A percentile compares a stretch with the other conserved stretches of the same genome.
These are phyloP conservation scores for Speleostelium caveatum DNA, from an alignment of 78 protist species.

Conservation along the genomic window DNA sequence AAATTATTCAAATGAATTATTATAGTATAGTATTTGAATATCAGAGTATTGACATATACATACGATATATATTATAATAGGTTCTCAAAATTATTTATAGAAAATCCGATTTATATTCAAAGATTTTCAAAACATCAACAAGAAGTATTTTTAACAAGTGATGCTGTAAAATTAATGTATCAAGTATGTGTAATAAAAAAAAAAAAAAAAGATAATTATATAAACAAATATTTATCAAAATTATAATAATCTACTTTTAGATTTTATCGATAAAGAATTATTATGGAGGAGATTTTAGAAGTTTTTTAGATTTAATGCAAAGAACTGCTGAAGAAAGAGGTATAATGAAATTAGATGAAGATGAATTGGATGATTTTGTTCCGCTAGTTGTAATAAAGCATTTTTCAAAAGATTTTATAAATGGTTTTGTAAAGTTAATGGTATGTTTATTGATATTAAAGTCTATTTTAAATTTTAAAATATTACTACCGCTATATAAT, in stretches of 20 bases:
- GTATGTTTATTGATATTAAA: too few species aligned
- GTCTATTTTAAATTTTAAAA: too few species aligned
- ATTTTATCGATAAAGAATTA: slow-evolving; percentile 72
- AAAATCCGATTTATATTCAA: slow-evolving; percentile 49
- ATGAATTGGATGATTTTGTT: slow-evolving; percentile 76
- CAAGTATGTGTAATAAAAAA: slow-evolving; percentile 39
- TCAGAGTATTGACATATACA: background rate
- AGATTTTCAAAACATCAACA: slow-evolving; percentile 32
- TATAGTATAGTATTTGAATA: background rate
- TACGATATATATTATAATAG: background rate
- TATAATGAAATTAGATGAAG: slow-evolving; percentile 76
- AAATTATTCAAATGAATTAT: background rate
- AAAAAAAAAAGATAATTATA: background rate
- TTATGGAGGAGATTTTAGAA: slow-evolving; percentile 77
- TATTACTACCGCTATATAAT: background rate
- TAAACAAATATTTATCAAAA: background rate
- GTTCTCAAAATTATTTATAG: slow-evolving; percentile 59
- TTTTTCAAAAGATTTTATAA: slow-evolving; percentile 78
- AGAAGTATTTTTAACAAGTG: slow-evolving; percentile 38
- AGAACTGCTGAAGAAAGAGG: slow-evolving; percentile 77
- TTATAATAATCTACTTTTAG: background rate
- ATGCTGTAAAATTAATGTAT: slow-evolving; percentile 73
- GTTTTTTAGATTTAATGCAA: slow-evolving; percentile 81
- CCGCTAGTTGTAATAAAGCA: slow-evolving; percentile 53
- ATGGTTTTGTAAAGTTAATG: slow-evolving; percentile 80